A percentile compares a stretch with the other conserved stretches of the same genome.
Evolutionary conservation across 2,329 filamentous ascomycete species (phyloP).

Genomic region (Aspergillus sp.): DNA sequence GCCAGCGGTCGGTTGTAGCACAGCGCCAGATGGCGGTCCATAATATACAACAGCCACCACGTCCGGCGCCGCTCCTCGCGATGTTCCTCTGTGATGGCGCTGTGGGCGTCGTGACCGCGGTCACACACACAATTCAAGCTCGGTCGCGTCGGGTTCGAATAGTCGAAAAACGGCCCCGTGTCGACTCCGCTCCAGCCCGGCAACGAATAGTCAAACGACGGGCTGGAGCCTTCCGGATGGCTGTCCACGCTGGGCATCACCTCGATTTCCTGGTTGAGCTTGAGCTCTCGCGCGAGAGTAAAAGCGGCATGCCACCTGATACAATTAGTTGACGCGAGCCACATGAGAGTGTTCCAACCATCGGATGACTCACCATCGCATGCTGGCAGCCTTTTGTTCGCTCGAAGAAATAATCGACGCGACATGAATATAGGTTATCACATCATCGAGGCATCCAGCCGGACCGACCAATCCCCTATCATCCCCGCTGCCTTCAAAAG

Average conservation of each 20-base stretch:
- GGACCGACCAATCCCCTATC: conserved; percentile 44
- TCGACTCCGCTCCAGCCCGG: conserved; percentile 47
- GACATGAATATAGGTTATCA: conserved; percentile 88
- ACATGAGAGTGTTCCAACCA: background rate
- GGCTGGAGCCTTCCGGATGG: conserved; percentile 31
- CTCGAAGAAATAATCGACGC: conserved; percentile 90
- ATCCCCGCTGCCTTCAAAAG: conserved; percentile 58
- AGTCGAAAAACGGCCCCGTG: conserved; percentile 48
- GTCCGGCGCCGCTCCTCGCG: conserved; percentile 84
- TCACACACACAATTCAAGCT: conserved; percentile 39
- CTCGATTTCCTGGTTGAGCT: conserved; percentile 75
- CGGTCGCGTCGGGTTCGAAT: conserved; percentile 34
- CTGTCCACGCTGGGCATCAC: conserved; percentile 30
- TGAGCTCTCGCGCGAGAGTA: conserved; percentile 83
- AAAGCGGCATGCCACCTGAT: conserved; percentile 80
- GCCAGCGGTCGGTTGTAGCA: conserved; percentile 91
- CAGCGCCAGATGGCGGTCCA: conserved; percentile 83
- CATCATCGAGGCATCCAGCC: conserved; percentile 78
- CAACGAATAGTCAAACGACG: conserved; percentile 32
- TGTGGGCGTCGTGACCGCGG: conserved; percentile 19
- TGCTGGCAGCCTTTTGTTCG: conserved; percentile 90
- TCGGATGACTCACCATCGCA: conserved; percentile 63
- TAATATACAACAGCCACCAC: conserved; percentile 92
- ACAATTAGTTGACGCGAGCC: no score
- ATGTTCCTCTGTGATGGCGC: conserved; percentile 69